Base-by-base conservation (phyloP, 1,139 yeast genomes). In the Geotrichum europaeum region DNA sequence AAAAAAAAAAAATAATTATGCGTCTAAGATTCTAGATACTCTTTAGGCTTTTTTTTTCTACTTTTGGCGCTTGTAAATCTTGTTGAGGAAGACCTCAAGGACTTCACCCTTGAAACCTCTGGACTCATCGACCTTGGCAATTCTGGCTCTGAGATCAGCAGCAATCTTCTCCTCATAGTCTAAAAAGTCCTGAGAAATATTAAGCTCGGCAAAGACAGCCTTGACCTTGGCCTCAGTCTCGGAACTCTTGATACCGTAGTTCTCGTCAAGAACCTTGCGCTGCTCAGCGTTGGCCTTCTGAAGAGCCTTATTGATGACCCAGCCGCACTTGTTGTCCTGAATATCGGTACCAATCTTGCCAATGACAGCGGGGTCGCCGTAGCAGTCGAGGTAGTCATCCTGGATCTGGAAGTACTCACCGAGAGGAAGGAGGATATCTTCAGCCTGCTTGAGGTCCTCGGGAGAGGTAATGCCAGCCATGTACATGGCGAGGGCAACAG, bases 381-480 rank as follows among this genome's bases (percentile, higher is more conserved):
- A 95, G 76, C 97, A 90, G 76, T 95, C 99, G 69, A 95, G 84
- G 78, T 80, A 95, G 76, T 95, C 99, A 73, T 95, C 99, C 78
- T 95, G 99, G 69, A 95, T 90, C 79, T 95, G 99, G 87, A 95
- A 95, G 75, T 95, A 95, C 77, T 95, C 97, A 63, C 99, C 99
- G 68, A 94, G 83, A 63, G 98, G 98, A 66, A 95, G 85, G 75
- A 95, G 82, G 56, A 95, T 85, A 68, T 89, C 95, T 66, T 81
- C 82, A 22, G 91, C 97, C 78, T 94, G 99, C 74, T 89, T 82
- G 74, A 95, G 81, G 74, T 92, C 97, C 67, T 78, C 75, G 62
- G 82, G 87, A 69, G 82, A 80, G 62, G 79, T 79, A 68, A 89
- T 76, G 59, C 97, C 98, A 62, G 96, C 86, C 83, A 89, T 87